Base-by-base conservation (phyloP, 441 rosid genomes). In the Corymbia calophylla region DNA sequence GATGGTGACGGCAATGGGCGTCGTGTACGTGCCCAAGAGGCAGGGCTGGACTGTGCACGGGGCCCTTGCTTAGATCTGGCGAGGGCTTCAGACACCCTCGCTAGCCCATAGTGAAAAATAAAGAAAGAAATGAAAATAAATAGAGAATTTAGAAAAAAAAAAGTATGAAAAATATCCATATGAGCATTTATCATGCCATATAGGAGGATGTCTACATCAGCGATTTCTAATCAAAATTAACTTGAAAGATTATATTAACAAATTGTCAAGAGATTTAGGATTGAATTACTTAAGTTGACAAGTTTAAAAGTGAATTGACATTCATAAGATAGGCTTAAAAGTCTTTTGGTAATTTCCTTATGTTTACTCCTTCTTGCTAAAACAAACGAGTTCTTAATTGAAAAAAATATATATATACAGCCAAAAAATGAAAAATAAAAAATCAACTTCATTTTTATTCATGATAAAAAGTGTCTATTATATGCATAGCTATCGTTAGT, bases 271-370 rank as follows among this genome's bases (percentile, higher is more conserved):
- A 62, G 0, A 14, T 62, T 62, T 62, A 62, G 3, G 2, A 1
- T 2, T 29, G 7, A 2, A 62, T 62, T 62, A 0, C 7, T 1
- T 3, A 62, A 29, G 2, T 27, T 0, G 0, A 29, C 29, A 62
- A 0, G 9, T 62, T 29, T 6, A 62, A 0, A 2, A 1, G 0
- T 62, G 18, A 29, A 29, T 62, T 12, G 0, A 0, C 0, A 58
- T 9, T 0, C 6, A 58, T 58, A 9, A 23, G 25, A 58, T 25
- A 25, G 25, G 0, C 25, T 58, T 23, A 10, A 23, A 23, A 58
- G 29, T 58, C 14, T 25, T 9, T 58, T 2, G 0, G 13, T 58
- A 58, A 58, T 58, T 23, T 2, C n/a, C 10, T 1, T 58, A 9
- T 32, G 9, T 68, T 32, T 9, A 18, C 35, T 32, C 39, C 5